Percentiles rank a stretch among this genome's conserved stretches.
Conservation (phyloP, 1,284 basidiomycete genomes). For the Sphaerobolus stellatus region DNA sequence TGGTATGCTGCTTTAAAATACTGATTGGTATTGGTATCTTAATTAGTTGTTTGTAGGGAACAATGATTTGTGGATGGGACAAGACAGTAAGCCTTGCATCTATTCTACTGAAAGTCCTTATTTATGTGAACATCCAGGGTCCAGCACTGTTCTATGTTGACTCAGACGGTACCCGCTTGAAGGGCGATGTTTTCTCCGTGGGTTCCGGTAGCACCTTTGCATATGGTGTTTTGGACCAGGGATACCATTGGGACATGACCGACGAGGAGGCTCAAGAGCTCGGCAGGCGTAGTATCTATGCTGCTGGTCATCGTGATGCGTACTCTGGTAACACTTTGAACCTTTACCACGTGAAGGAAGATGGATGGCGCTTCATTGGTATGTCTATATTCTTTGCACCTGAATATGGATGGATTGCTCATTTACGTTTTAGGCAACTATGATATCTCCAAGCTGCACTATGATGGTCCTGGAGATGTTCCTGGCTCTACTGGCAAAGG, state of each 20-base stretch:
- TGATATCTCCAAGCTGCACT: constrained; percentile 77
- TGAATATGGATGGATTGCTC: constrained; percentile 10
- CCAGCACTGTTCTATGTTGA: constrained; percentile 99
- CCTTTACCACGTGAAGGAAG: constrained; percentile 92
- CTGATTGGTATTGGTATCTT: too few relatives aligned
- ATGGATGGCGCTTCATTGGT: constrained; percentile 94
- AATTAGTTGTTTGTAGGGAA: constrained; percentile 63
- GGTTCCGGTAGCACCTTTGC: constrained; percentile 98
- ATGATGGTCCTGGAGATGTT: constrained; percentile 73
- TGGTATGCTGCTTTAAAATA: constrained; percentile 62
- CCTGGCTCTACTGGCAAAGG: constrained; percentile 58
- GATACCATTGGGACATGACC: constrained; percentile 90
- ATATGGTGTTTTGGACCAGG: constrained; percentile 97
- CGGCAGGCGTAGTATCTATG: constrained; percentile 92
- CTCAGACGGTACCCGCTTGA: constrained; percentile 93
- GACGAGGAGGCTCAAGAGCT: constrained; percentile 96
- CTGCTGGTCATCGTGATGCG: constrained; percentile 96
- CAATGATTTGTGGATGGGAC: constrained; percentile 99
- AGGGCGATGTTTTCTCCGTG: constrained; percentile 97
- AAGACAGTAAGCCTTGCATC: constrained; percentile 71
- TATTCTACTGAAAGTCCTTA: not conserved
- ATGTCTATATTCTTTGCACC: constrained; percentile 27
- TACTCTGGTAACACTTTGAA: constrained; percentile 98
- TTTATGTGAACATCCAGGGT: constrained; percentile 49
- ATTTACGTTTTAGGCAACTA: constrained; percentile 64